A percentile compares a stretch with the other conserved stretches of the same genome.
These are phyloP conservation scores for Rhizopogon roseolus DNA, from an alignment of 768 basidiomycete species.

Conservation along the genomic window DNA sequence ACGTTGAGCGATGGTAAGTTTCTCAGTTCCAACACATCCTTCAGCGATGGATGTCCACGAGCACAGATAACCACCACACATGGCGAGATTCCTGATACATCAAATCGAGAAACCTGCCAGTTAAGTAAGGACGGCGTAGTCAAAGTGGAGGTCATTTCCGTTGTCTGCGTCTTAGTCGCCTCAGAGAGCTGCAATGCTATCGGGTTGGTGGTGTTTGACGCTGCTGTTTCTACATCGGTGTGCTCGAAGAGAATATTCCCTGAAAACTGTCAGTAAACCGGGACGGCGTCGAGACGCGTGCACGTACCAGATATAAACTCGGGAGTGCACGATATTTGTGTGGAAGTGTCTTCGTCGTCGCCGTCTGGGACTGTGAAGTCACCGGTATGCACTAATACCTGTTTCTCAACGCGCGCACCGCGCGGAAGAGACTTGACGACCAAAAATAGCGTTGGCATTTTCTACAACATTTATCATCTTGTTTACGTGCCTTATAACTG, in stretches of 20 bases:
- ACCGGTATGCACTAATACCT: slow-evolving; percentile 68
- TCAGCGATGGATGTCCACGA: slow-evolving; percentile 18
- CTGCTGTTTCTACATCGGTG: background rate
- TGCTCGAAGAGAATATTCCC: background rate
- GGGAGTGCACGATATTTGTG: slow-evolving; percentile 31
- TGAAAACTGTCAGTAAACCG: background rate
- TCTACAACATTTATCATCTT: slow-evolving; percentile 11
- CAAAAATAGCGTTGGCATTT: slow-evolving; percentile 50
- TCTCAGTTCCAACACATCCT: background rate
- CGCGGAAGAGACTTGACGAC: slow-evolving; percentile 66
- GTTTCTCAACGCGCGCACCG: slow-evolving; percentile 70
- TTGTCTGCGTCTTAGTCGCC: background rate
- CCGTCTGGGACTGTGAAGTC: slow-evolving; percentile 40
- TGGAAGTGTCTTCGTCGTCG: slow-evolving; percentile 40
- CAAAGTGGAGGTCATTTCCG: slow-evolving; percentile 2
- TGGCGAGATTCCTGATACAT: slow-evolving; percentile 29
- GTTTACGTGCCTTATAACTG: too few relatives aligned
- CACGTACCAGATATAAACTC: slow-evolving; percentile 35
- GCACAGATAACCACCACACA: slow-evolving; percentile 43
- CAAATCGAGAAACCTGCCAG: slow-evolving; percentile 48
- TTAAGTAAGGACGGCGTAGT: slow-evolving; percentile 19
- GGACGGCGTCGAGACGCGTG: background rate
- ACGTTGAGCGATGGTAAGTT: background rate
- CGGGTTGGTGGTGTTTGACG: too few relatives aligned
- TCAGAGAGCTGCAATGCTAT: background rate